Percentiles rank a stretch among this genome's conserved stretches.
Conservation (phyloP, 1,284 basidiomycete species). For the Agroathelia rolfsii region DNA sequence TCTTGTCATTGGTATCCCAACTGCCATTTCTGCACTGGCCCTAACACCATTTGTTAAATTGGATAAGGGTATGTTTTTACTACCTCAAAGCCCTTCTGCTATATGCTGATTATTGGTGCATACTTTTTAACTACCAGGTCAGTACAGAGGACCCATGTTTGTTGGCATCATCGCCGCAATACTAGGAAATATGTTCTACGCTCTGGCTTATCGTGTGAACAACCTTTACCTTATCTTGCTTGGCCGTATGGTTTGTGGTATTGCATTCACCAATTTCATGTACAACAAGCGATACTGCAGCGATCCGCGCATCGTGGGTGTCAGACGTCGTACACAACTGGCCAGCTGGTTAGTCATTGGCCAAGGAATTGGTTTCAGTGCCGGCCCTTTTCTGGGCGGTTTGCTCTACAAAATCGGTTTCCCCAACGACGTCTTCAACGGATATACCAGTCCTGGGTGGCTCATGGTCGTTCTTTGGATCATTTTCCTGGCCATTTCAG, state of each 20-base stretch:
- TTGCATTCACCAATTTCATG: slow-evolving; percentile 38
- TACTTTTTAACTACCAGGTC: slow-evolving; percentile 30
- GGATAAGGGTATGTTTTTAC: slow-evolving; percentile 38
- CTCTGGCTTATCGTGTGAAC: slow-evolving; percentile 32
- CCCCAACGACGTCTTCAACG: slow-evolving; percentile 40
- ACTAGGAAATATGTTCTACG: slow-evolving; percentile 34
- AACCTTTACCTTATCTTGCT: slow-evolving; percentile 40
- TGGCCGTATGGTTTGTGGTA: slow-evolving; percentile 37
- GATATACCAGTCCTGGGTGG: slow-evolving; percentile 61
- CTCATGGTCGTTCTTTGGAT: slow-evolving; percentile 47
- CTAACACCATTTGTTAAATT: slow-evolving; percentile 47
- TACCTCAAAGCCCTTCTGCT: not conserved
- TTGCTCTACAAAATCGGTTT: slow-evolving; percentile 51
- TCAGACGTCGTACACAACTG: slow-evolving; percentile 52
- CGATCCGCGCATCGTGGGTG: slow-evolving; percentile 56
- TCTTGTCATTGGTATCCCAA: slow-evolving; percentile 55
- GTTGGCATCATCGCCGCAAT: slow-evolving; percentile 32
- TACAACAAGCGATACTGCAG: slow-evolving; percentile 55
- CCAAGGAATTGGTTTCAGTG: slow-evolving; percentile 53
- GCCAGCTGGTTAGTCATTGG: slow-evolving; percentile 56
- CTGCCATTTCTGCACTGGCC: slow-evolving; percentile 39
- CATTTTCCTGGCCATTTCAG: slow-evolving; percentile 37
- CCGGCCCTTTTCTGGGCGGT: slow-evolving; percentile 60
- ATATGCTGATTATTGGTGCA: slow-evolving; percentile 1
- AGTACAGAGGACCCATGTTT: slow-evolving; percentile 37